Evolutionary conservation across 2,329 filamentous ascomycete genomes (phyloP).

Genomic region (Phialophora chinensis): DNA sequence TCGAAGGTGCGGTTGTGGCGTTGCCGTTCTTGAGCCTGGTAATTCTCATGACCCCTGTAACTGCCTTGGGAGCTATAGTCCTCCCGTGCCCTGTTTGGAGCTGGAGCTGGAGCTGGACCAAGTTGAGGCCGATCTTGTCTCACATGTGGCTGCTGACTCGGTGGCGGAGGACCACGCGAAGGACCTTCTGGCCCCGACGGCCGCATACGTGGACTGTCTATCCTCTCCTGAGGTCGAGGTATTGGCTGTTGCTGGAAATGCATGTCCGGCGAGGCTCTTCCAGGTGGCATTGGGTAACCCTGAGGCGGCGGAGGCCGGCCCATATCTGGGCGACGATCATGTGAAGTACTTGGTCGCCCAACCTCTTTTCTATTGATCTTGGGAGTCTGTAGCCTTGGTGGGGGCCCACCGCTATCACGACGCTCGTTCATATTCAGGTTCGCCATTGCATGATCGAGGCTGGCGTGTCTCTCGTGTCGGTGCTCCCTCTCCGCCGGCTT

Average conservation of each 20-base stretch:
- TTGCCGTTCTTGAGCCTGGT: constrained; percentile 6
- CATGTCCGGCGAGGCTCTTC: constrained; percentile 19
- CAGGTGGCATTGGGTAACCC: constrained; percentile 11
- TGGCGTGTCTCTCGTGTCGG: constrained; percentile 42
- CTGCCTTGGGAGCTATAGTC: constrained; percentile 14
- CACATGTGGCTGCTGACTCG: background rate
- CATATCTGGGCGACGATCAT: constrained; percentile 22
- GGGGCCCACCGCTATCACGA: constrained; percentile 17
- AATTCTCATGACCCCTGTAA: constrained; percentile 6
- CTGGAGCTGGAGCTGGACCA: constrained; percentile 1
- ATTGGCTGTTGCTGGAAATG: constrained; percentile 15
- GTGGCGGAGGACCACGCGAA: constrained; percentile 22
- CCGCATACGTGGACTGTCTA: constrained; percentile 22
- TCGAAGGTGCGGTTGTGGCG: constrained; percentile 22
- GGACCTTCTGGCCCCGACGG: constrained; percentile 12
- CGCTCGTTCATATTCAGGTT: constrained; percentile 19
- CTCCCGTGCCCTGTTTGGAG: constrained; percentile 12
- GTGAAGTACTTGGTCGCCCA: constrained; percentile 28
- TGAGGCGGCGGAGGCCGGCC: constrained; percentile 15
- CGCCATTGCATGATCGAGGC: constrained; percentile 35
- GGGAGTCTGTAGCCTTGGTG: constrained; percentile 32
- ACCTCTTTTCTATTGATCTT: constrained; percentile 30
- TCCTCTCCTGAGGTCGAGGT: constrained; percentile 11
- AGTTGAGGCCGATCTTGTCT: constrained; percentile 18
- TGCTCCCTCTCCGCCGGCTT: constrained; percentile 43